A percentile compares a stretch with the other conserved stretches of the same genome.
These are phyloP conservation scores for Acer campestre DNA, from an alignment of 345 rosid species.

Conservation along the genomic window DNA sequence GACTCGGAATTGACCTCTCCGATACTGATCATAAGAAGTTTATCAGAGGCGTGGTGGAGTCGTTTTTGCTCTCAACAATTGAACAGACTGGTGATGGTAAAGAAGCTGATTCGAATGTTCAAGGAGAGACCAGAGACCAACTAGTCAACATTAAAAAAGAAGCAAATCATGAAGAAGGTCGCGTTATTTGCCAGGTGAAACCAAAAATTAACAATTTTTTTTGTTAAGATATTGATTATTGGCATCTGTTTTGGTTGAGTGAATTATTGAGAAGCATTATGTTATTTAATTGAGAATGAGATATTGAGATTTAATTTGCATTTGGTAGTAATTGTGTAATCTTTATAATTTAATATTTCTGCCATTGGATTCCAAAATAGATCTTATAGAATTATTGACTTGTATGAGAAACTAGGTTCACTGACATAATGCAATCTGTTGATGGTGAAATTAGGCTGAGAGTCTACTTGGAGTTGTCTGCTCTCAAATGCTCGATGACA, in stretches of 20 bases:
- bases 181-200: constrained; percentile 62
- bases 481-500: too few relatives aligned
- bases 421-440: too few relatives aligned
- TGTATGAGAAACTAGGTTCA: background rate
- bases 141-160: constrained; percentile 25
- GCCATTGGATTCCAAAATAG: background rate
- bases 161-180: constrained; percentile 33
- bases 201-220: background rate
- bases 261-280: background rate
- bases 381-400: too few relatives aligned
- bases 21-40: constrained; percentile 39
- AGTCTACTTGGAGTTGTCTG: too few relatives aligned
- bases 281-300: background rate
- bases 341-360: too few relatives aligned
- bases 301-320: background rate
- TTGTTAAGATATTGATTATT: background rate
- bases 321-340: background rate
- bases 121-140: constrained; percentile 17
- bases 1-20: constrained; percentile 62
- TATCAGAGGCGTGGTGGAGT: constrained; percentile 61
- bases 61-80: constrained; percentile 49
- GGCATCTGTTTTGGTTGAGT: background rate
- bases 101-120: background rate
- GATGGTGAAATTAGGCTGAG: too few relatives aligned
- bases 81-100: constrained; percentile 24